Percentiles rank a stretch among this genome's conserved stretches.
These are phyloP conservation scores for Kwoniella sp. DNA, from an alignment of 768 basidiomycete genomes.

Conservation along the genomic window DNA sequence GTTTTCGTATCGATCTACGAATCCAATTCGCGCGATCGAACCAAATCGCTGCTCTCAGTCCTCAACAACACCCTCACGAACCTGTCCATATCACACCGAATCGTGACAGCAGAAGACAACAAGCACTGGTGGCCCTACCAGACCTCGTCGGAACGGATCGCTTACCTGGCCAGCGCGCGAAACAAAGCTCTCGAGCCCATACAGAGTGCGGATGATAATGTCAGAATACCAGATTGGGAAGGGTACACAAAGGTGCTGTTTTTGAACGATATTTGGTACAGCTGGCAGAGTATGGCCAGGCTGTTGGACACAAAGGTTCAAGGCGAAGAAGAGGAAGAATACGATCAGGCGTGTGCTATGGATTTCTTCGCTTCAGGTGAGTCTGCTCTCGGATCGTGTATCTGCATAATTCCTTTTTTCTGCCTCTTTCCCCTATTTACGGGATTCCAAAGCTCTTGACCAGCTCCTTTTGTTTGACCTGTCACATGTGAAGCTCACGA, in stretches of 20 bases:
- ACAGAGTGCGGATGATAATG: constrained; percentile 55
- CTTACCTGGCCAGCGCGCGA: constrained; percentile 58
- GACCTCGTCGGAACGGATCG: constrained; percentile 55
- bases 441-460: no score
- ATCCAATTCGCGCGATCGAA: constrained; percentile 56
- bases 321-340: constrained; percentile 49
- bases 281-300: constrained; percentile 59
- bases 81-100: constrained; percentile 50
- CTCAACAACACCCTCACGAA: constrained; percentile 45
- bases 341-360: constrained; percentile 60
- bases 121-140: constrained; percentile 37
- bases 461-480: no score
- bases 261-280: constrained; percentile 60
- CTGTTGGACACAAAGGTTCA: constrained; percentile 48
- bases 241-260: constrained; percentile 55
- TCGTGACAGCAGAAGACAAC: constrained; percentile 51
- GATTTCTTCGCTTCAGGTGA: constrained; percentile 55
- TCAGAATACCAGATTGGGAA: constrained; percentile 13
- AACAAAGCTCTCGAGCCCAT: constrained; percentile 60
- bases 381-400: constrained; percentile 6
- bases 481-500: no score
- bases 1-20: constrained; percentile 60
- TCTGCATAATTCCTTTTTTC: no score
- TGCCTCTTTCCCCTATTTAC: no score
- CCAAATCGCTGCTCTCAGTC: constrained; percentile 52